A percentile compares a stretch with the other conserved stretches of the same genome.
Conservation (phyloP, 352 stramenopile genomes). For the Globisporangium takayamanum region DNA sequence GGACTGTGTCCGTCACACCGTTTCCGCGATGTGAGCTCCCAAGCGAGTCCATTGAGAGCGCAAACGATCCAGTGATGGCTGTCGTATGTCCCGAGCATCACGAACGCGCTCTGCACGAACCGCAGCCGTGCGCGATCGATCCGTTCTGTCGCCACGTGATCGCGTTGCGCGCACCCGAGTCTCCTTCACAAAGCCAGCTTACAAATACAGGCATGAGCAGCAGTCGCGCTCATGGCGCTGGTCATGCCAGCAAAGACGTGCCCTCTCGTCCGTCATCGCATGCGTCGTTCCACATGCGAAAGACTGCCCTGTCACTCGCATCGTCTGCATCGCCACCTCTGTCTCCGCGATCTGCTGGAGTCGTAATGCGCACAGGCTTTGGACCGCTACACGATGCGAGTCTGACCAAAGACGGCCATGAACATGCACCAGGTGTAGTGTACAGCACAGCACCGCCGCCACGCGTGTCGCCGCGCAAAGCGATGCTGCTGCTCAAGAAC, state of each 20-base stretch:
- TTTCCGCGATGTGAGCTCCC: not conserved
- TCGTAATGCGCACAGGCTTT: not conserved
- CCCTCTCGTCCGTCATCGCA: constrained; percentile 7
- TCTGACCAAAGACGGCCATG: not conserved
- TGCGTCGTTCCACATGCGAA: constrained; percentile 4
- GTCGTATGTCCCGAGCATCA: not conserved
- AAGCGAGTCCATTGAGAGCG: not conserved
- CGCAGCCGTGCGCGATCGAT: constrained; percentile 2
- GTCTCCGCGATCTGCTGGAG: not conserved
- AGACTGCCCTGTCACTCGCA: not conserved
- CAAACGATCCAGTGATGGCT: constrained; percentile 4
- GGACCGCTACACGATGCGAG: too few relatives aligned
- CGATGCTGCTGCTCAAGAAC: constrained; percentile 24
- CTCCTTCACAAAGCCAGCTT: not conserved
- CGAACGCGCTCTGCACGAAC: not conserved
- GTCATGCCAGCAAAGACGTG: not conserved
- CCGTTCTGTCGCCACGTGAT: constrained; percentile 6
- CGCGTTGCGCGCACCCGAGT: not conserved
- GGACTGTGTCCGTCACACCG: constrained; percentile 3
- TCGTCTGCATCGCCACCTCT: not conserved
- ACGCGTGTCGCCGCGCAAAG: constrained; percentile 30
- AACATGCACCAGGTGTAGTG: constrained; percentile 17
- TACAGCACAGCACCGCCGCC: constrained; percentile 14
- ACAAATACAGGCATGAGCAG: not conserved
- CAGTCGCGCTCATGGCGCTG: not conserved